Evolutionary conservation across 495 filamentous ascomycete genomes (phyloP).

Genomic region (Tetracladium marchalianum): DNA sequence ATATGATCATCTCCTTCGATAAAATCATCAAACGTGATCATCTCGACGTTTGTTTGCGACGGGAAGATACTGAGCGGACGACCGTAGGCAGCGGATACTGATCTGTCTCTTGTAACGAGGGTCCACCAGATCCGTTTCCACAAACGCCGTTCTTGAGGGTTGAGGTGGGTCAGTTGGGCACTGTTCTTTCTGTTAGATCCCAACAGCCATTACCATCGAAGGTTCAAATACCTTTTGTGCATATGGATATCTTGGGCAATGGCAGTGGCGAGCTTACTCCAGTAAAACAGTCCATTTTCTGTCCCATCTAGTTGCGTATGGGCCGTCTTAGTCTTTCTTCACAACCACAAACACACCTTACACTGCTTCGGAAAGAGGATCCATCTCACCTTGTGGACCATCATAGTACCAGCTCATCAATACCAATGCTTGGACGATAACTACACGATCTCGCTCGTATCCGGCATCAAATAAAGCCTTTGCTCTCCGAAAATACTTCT

Average conservation of each 20-base stretch:
- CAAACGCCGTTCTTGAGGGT: background rate
- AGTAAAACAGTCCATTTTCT: slow-evolving; percentile 1
- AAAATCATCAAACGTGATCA: slow-evolving; percentile 5
- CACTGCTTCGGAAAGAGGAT: too few species aligned
- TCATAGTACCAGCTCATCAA: slow-evolving; percentile 7
- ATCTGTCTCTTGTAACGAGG: slow-evolving; percentile 5
- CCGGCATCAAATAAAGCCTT: slow-evolving; percentile 8
- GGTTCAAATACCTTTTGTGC: background rate
- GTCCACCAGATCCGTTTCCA: slow-evolving; percentile 12
- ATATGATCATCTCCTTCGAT: slow-evolving; percentile 1
- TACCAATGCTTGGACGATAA: slow-evolving; percentile 4
- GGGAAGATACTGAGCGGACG: slow-evolving; percentile 1
- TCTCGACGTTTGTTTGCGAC: slow-evolving; percentile 2
- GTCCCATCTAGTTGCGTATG: too few species aligned
- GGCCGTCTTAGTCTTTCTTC: slow-evolving; percentile 1
- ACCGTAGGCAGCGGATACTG: slow-evolving; percentile 1
- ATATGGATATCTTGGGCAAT: slow-evolving; percentile 6
- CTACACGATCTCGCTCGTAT: slow-evolving; percentile 6
- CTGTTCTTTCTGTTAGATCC: background rate
- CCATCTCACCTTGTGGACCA: background rate
- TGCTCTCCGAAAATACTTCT: slow-evolving; percentile 1
- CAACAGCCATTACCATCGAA: too few species aligned
- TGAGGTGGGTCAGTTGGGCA: background rate
- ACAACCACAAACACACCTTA: too few species aligned
- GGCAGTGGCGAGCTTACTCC: slow-evolving; percentile 5